A percentile compares a stretch with the other conserved stretches of the same genome.
These are phyloP conservation scores for Paxillus ammoniavirescens DNA, from an alignment of 768 basidiomycete genomes.

Conservation along the genomic window DNA sequence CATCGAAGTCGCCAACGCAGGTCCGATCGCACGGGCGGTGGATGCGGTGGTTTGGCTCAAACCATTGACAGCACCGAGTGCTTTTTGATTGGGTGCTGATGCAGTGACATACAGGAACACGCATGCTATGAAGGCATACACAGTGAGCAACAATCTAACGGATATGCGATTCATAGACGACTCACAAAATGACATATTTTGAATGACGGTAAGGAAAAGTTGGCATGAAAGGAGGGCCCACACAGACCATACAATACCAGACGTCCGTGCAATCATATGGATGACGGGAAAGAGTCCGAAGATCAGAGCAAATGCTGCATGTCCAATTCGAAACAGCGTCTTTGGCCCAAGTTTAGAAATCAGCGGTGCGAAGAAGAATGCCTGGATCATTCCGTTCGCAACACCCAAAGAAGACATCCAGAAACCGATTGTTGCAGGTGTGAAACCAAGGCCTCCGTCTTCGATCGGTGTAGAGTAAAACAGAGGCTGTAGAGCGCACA, in stretches of 20 bases:
- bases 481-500: slow-evolving; percentile 37
- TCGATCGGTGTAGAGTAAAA: slow-evolving; percentile 38
- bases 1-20: slow-evolving; percentile 47
- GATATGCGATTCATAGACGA: too few relatives aligned
- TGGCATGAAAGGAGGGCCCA: too few relatives aligned
- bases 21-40: slow-evolving; percentile 46
- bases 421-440: slow-evolving; percentile 36
- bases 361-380: slow-evolving; percentile 37
- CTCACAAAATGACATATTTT: too few relatives aligned
- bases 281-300: slow-evolving; percentile 28
- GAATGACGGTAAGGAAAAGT: too few relatives aligned
- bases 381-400: slow-evolving; percentile 37
- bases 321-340: slow-evolving; percentile 26
- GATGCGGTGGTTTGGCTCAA: slow-evolving; percentile 45
- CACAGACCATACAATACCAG: not conserved
- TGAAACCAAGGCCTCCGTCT: slow-evolving; percentile 38
- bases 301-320: slow-evolving; percentile 18
- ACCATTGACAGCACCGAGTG: slow-evolving; percentile 65
- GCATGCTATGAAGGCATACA: slow-evolving; percentile 52
- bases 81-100: slow-evolving; percentile 49
- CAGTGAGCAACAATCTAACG: slow-evolving; percentile 33
- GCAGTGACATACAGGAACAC: slow-evolving; percentile 70
- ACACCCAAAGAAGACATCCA: slow-evolving; percentile 37
- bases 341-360: slow-evolving; percentile 37
- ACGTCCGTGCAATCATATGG: not conserved